These are phyloP conservation scores for Ocimum tenuiflorum DNA, from an alignment of 257 asterid genomes.

Conservation along the genomic window DNA sequence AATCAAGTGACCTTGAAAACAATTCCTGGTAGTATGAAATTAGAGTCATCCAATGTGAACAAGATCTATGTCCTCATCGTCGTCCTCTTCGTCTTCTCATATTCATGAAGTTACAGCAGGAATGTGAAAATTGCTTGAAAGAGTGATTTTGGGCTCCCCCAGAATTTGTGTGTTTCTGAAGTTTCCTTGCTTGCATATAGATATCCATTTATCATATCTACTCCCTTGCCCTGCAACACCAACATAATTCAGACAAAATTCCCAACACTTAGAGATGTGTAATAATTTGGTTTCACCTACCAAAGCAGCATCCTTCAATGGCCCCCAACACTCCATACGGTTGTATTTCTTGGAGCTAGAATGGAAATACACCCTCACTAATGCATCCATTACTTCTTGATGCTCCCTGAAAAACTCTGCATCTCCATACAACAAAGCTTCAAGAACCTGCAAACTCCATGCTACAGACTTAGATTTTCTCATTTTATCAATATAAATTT, in stretches of 20 bases:
- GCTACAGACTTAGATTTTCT: neutral
- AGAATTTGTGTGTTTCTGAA: conserved; percentile 26
- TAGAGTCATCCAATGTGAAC: neutral
- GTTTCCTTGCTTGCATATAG: conserved; percentile 38
- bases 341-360: conserved; percentile 74
- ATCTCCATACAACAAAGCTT: conserved; percentile 80
- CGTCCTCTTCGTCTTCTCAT: neutral
- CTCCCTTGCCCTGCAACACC: conserved; percentile 56
- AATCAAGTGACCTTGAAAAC: conserved; percentile 38
- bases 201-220: conserved; percentile 40
- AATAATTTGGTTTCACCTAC: conserved; percentile 24
- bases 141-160: conserved; percentile 54
- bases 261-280: neutral
- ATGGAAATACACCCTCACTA: conserved; percentile 77
- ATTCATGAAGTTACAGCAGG: conserved; percentile 35
- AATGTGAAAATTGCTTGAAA: conserved; percentile 75
- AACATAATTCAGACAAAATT: neutral
- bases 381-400: conserved; percentile 63
- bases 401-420: conserved; percentile 53
- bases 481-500: too few species aligned
- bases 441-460: conserved; percentile 52
- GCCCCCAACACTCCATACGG: conserved; percentile 85
- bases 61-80: neutral
- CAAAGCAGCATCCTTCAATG: conserved; percentile 71
- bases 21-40: conserved; percentile 13